phyloP scores from a whole-genome alignment of 163 green algal genomes.

The Picocystis sp. region DNA sequence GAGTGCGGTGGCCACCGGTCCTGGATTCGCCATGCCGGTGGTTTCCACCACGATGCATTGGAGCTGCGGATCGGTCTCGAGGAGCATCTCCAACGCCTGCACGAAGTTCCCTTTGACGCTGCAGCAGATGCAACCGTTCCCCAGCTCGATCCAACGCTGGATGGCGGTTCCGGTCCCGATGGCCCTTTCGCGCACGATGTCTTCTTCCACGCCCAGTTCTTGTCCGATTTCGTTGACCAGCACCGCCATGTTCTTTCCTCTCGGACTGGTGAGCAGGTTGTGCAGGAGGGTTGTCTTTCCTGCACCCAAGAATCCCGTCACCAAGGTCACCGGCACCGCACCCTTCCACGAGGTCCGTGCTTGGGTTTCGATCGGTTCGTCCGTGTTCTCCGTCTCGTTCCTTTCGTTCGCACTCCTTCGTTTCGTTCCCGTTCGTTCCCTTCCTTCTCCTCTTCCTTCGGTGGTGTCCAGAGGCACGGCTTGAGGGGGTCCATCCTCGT shows the following conservation, averaged over 20 bases:
- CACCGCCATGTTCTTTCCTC: slow-evolving; percentile 50
- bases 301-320: slow-evolving; percentile 15
- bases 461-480: too few relatives aligned
- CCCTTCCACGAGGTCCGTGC: not conserved
- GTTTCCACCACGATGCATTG: slow-evolving; percentile 83
- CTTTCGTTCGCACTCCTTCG: too few relatives aligned
- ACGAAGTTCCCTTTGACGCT: slow-evolving; percentile 79
- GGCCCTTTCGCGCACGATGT: slow-evolving; percentile 38
- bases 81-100: slow-evolving; percentile 54
- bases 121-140: slow-evolving; percentile 89
- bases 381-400: too few relatives aligned
- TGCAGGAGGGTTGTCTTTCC: slow-evolving; percentile 55
- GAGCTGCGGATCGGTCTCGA: slow-evolving; percentile 41
- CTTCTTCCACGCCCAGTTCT: slow-evolving; percentile 39
- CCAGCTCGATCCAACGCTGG: slow-evolving; percentile 61
- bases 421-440: too few relatives aligned
- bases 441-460: too few relatives aligned
- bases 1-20: slow-evolving; percentile 56
- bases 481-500: too few relatives aligned
- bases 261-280: slow-evolving; percentile 42
- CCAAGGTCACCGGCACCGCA: slow-evolving; percentile 1
- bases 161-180: slow-evolving; percentile 4
- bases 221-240: slow-evolving; percentile 60
- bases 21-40: slow-evolving; percentile 71
- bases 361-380: too few relatives aligned